phyloP scores from a whole-genome alignment of 1,284 basidiomycete genomes.

The Boletus smithii region DNA sequence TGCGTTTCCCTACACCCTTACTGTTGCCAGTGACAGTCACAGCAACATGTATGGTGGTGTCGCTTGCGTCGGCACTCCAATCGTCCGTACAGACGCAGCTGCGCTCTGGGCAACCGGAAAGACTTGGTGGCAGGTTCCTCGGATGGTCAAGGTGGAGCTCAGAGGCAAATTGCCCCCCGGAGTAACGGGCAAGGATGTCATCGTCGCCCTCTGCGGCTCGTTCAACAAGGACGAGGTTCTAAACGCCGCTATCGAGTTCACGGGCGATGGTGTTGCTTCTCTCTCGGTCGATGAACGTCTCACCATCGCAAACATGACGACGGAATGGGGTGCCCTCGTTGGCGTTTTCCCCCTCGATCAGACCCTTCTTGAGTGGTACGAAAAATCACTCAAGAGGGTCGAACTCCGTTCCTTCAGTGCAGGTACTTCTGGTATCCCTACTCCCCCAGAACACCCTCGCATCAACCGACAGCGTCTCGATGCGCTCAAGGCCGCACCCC shows the following conservation, averaged over 20 bases:
- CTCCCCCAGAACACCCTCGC: slow-evolving; percentile 81
- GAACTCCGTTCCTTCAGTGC: slow-evolving; percentile 78
- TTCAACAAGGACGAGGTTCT: slow-evolving; percentile 98
- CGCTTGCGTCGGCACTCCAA: slow-evolving; percentile 95
- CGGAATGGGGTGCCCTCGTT: slow-evolving; percentile 97
- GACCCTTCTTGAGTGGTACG: slow-evolving; percentile 85
- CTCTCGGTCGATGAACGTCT: slow-evolving; percentile 90
- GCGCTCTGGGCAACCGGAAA: slow-evolving; percentile 98
- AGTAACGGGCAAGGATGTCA: slow-evolving; percentile 98
- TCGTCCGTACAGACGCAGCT: slow-evolving; percentile 90
- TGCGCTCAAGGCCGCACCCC: slow-evolving; percentile 51
- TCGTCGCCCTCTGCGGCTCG: slow-evolving; percentile 93
- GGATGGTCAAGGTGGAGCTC: slow-evolving; percentile 94
- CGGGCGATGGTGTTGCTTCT: slow-evolving; percentile 83
- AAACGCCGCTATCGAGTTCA: slow-evolving; percentile 98
- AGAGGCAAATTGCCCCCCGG: slow-evolving; percentile 80
- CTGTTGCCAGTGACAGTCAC: slow-evolving; percentile 95
- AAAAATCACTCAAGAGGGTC: slow-evolving; percentile 70
- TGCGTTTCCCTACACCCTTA: slow-evolving; percentile 90
- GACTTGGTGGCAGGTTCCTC: slow-evolving; percentile 99
- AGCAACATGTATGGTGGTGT: slow-evolving; percentile 99
- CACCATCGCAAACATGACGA: slow-evolving; percentile 98
- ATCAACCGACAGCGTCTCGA: slow-evolving; percentile 78
- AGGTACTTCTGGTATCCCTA: slow-evolving; percentile 48
- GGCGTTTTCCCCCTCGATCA: slow-evolving; percentile 95